A percentile compares a stretch with the other conserved stretches of the same genome.
Conservation (phyloP, 108 stramenopile species). For the Hondaea fermentalgiana region DNA sequence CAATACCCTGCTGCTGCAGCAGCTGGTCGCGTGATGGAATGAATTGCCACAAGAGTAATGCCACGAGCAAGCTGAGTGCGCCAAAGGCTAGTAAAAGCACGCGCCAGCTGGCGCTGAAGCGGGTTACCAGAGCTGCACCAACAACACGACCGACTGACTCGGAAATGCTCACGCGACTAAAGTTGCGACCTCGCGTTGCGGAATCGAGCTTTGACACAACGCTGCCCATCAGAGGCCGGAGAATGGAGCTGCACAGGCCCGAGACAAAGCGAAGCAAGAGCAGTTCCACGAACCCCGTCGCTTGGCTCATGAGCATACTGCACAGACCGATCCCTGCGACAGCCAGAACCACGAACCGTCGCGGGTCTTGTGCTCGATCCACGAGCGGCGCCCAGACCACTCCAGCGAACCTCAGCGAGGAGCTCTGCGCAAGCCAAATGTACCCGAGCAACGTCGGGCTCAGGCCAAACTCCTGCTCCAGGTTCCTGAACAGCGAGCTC, state of each 20-base stretch:
- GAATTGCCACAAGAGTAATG: no score
- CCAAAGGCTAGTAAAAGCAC: not conserved
- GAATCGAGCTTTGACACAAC: not conserved
- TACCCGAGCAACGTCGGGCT: not conserved
- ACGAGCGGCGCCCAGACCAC: slow-evolving; percentile 1
- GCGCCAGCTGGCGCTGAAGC: not conserved
- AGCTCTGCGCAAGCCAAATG: not conserved
- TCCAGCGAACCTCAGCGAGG: not conserved
- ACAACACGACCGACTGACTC: not conserved
- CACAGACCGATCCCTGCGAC: not conserved
- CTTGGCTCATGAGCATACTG: not conserved
- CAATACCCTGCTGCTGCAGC: not conserved
- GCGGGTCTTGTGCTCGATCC: not conserved
- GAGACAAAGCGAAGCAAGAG: not conserved
- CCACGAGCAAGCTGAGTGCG: not conserved
- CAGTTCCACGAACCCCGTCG: not conserved
- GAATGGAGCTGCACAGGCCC: not conserved
- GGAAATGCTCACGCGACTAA: not conserved
- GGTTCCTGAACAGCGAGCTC: not conserved
- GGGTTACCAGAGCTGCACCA: not conserved
- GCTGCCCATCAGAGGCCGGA: not conserved
- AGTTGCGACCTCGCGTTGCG: not conserved
- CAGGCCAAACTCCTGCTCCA: not conserved
- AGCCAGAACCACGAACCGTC: not conserved
- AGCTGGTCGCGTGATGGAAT: not conserved